phyloP scores from a whole-genome alignment of 148 eudicot species.

The Arctostaphylos glauca region DNA sequence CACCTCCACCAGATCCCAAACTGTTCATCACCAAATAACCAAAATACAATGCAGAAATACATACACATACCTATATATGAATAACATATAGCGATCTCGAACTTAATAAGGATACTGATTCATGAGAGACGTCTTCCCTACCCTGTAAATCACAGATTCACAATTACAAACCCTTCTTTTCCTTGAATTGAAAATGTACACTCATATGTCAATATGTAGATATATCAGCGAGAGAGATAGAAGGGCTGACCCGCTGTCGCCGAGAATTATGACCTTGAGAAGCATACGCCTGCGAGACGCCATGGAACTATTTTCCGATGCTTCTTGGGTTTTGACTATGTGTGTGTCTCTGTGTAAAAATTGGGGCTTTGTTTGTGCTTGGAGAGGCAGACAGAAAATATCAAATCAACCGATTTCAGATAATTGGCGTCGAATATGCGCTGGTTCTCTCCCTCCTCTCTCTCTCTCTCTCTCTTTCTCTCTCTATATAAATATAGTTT shows the following conservation, averaged over 20 bases:
- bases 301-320: slow-evolving; percentile 29
- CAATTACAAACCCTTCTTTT: slow-evolving; percentile 9
- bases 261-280: slow-evolving; percentile 70
- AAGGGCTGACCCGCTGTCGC: slow-evolving; percentile 56
- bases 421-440: background rate
- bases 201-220: background rate
- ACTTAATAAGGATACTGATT: slow-evolving; percentile 59
- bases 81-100: background rate
- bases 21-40: background rate
- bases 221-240: background rate
- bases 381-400: background rate
- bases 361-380: background rate
- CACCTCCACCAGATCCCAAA: background rate
- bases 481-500: background rate
- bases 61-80: background rate
- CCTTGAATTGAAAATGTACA: background rate
- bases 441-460: background rate
- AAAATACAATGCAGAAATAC: background rate
- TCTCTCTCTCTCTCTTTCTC: background rate
- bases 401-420: background rate
- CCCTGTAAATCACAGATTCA: slow-evolving; percentile 43
- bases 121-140: slow-evolving; percentile 75
- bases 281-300: slow-evolving; percentile 70
- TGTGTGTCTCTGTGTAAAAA: background rate
- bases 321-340: background rate